Percentiles rank a stretch among this genome's conserved stretches.
Conservation (phyloP, 768 basidiomycete species). For the Hysterangium stoloniferum region DNA sequence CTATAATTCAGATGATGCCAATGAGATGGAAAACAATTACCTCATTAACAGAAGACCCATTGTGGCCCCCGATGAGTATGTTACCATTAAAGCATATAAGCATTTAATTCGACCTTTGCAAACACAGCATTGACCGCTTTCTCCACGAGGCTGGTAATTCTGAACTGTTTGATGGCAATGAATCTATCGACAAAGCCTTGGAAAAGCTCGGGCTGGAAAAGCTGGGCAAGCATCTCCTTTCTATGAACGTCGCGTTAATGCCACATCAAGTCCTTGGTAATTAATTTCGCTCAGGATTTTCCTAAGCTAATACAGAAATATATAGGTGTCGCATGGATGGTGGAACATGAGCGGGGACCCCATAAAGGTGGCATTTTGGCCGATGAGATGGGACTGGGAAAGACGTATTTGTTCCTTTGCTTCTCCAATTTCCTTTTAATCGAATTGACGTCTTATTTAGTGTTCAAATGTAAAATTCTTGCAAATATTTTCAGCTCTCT, state of each 20-base stretch:
- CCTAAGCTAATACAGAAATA: too few relatives aligned
- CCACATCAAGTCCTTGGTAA: constrained; percentile 56
- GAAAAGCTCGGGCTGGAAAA: constrained; percentile 41
- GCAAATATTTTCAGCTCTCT: neutral
- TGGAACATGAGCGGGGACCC: constrained; percentile 37
- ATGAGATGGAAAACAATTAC: constrained; percentile 27
- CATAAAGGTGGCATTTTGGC: constrained; percentile 39
- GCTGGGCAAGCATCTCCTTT: constrained; percentile 43
- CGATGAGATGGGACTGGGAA: constrained; percentile 55
- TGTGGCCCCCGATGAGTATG: constrained; percentile 45
- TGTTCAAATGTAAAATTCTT: constrained; percentile 21
- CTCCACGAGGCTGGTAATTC: constrained; percentile 48
- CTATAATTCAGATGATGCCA: constrained; percentile 29
- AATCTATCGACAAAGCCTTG: constrained; percentile 49
- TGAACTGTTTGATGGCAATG: constrained; percentile 51
- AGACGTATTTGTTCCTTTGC: constrained; percentile 24
- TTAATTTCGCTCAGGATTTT: constrained; percentile 4
- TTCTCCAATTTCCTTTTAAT: neutral
- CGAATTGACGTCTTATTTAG: constrained; percentile 10
- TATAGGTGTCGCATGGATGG: constrained; percentile 50
- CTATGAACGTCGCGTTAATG: constrained; percentile 56
- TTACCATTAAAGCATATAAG: constrained; percentile 10
- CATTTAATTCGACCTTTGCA: neutral
- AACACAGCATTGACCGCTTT: constrained; percentile 44
- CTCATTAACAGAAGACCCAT: constrained; percentile 33